Base-by-base conservation (phyloP, 1,284 basidiomycete species). In the Athelia sp. region DNA sequence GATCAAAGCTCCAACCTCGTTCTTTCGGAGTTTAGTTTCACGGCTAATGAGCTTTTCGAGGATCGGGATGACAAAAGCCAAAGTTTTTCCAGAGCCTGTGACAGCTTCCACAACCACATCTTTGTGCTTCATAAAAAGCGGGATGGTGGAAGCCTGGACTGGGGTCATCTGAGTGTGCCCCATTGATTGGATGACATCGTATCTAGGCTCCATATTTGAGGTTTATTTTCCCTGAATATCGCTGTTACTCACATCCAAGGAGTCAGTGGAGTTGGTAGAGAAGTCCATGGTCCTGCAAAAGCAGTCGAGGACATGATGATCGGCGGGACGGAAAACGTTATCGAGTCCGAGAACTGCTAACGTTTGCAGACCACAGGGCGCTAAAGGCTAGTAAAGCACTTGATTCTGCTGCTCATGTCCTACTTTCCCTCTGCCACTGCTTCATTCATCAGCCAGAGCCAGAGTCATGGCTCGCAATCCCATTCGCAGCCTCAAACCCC, bases 81-180 rank as follows among this genome's bases (percentile, higher is more conserved):
- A 73, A 1, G 97, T 99, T 70, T 99, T 99, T 32, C 97, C 97
- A 0, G 95, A 98, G 6, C 97, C 97, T 8, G 97, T 99, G 1
- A 99, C 95, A 1, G 97, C 97, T 66, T 98, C 96, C 1, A 99
- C 97, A 3, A 99, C 93, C 23, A 98, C 95, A 62, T 99, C 97
- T 68, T 98, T 98, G 68, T 98, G 84, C 60, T 87, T 86, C 82
- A 98, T 88, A 64, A 98, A 98, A 31, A 98, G 77, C 0, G 97
- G 97, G 51, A 99, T 98, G 0, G 93, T 91, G 3, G 90, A 89
- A 0, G 95, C 92, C 67, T 99, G 97, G 0, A 99, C 97, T 0
- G 97, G 97, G 0, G 97, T 99, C 92, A 97, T 97, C 61, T 84
- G 82, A 11, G 76, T 73, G 62, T 90, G 86, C 1, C 92, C 92